Evolutionary conservation across 2,329 filamentous ascomycete genomes (phyloP).

Genomic region (Lasiodiplodia theobromae): DNA sequence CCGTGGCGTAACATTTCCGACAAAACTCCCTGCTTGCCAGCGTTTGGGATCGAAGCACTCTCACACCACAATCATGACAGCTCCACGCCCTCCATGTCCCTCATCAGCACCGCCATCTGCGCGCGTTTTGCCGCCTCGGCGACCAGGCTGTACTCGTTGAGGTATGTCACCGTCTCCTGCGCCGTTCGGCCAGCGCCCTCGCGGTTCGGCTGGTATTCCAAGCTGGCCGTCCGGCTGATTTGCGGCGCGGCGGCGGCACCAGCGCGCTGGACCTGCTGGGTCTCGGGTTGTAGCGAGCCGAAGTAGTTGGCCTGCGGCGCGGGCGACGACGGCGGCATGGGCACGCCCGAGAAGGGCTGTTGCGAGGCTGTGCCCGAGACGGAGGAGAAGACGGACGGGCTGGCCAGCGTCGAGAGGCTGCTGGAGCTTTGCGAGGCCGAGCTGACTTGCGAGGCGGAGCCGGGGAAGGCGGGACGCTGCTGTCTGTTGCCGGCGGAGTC

Average conservation of each 20-base stretch:
- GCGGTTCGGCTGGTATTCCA: constrained; percentile 46
- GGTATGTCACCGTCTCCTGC: constrained; percentile 65
- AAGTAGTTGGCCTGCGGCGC: constrained; percentile 44
- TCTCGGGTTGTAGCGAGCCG: constrained; percentile 38
- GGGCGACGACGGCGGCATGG: constrained; percentile 43
- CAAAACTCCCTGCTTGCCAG: neutral
- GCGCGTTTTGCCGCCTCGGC: constrained; percentile 93
- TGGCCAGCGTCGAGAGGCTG: constrained; percentile 50
- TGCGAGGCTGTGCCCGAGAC: constrained; percentile 30
- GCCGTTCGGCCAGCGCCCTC: constrained; percentile 44
- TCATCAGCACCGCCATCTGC: constrained; percentile 86
- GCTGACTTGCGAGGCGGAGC: constrained; percentile 31
- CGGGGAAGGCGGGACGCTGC: constrained; percentile 29
- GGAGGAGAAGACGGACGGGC: constrained; percentile 31
- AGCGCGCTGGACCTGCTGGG: constrained; percentile 40
- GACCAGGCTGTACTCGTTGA: constrained; percentile 83
- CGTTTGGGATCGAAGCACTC: constrained; percentile 3
- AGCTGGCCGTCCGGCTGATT: constrained; percentile 32
- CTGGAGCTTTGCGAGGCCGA: constrained; percentile 51
- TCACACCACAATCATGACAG: constrained; percentile 47
- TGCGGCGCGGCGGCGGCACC: constrained; percentile 16
- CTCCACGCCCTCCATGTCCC: constrained; percentile 80
- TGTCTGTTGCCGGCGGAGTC: constrained; percentile 27
- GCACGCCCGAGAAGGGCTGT: constrained; percentile 19
- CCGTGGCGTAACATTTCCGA: neutral